These are phyloP conservation scores for Agrocybe pediades DNA, from an alignment of 768 basidiomycete genomes.

Conservation along the genomic window DNA sequence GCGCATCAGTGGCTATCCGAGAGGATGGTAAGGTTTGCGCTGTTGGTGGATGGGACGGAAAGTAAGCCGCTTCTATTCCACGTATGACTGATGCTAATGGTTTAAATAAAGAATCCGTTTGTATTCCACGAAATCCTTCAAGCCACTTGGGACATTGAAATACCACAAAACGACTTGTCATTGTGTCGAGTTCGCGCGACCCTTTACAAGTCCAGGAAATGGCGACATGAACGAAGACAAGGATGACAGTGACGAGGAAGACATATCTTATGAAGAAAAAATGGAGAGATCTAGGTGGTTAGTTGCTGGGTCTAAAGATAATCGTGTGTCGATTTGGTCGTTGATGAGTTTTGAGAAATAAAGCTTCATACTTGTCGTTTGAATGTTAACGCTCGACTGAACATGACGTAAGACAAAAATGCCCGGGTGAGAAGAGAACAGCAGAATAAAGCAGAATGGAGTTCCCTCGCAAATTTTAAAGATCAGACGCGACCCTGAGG, in stretches of 20 bases:
- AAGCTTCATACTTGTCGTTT: no score
- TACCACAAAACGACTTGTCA: conserved; percentile 85
- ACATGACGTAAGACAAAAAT: background rate
- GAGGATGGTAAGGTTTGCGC: conserved; percentile 81
- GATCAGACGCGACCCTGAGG: background rate
- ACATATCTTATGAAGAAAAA: conserved; percentile 46
- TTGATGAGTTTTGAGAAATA: conserved; percentile 51
- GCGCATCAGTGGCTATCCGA: conserved; percentile 73
- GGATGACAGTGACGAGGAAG: conserved; percentile 52
- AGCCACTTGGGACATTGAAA: conserved; percentile 78
- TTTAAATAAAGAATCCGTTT: conserved; percentile 69
- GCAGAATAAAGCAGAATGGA: no score
- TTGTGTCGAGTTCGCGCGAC: conserved; percentile 66
- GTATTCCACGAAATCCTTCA: conserved; percentile 79
- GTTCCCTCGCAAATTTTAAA: background rate
- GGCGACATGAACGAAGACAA: conserved; percentile 28
- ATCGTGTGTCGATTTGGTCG: conserved; percentile 72
- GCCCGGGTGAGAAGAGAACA: background rate
- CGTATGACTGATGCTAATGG: background rate
- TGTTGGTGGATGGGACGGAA: conserved; percentile 93
- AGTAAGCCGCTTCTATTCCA: conserved; percentile 45
- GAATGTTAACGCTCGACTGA: no score
- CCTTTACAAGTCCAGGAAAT: conserved; percentile 7
- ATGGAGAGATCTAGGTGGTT: conserved; percentile 60
- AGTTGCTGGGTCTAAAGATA: conserved; percentile 65